A percentile compares a stretch with the other conserved stretches of the same genome.
phyloP scores from a whole-genome alignment of 2,329 filamentous ascomycete genomes.

The Kalmusia sp. region DNA sequence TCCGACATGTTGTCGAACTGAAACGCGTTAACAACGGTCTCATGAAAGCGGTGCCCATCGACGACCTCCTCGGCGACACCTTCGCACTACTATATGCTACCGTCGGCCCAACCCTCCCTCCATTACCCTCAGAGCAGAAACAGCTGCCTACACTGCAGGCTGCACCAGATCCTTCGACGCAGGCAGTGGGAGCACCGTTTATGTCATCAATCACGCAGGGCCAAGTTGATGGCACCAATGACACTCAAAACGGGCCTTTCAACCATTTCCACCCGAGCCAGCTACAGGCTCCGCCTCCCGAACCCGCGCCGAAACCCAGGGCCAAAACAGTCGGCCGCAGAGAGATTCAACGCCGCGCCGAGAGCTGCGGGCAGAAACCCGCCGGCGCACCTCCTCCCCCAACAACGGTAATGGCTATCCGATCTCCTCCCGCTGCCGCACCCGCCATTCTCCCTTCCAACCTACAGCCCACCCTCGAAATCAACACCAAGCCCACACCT shows the following conservation, averaged over 20 bases:
- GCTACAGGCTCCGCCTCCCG: constrained; percentile 27
- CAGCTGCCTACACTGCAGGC: constrained; percentile 22
- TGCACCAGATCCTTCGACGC: constrained; percentile 11
- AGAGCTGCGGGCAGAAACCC: constrained; percentile 59
- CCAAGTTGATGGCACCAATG: constrained; percentile 37
- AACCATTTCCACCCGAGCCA: constrained; percentile 35
- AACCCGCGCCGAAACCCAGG: constrained; percentile 39
- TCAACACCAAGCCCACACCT: constrained; percentile 11
- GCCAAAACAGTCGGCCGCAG: constrained; percentile 66
- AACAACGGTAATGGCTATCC: constrained; percentile 35
- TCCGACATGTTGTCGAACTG: constrained; percentile 72
- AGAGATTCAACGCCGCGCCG: constrained; percentile 66
- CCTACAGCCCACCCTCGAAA: background rate
- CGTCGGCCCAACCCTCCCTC: constrained; percentile 66
- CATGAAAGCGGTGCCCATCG: constrained; percentile 84
- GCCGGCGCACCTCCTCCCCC: constrained; percentile 35
- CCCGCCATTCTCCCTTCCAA: constrained; percentile 23
- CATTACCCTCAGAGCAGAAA: constrained; percentile 52
- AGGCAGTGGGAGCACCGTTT: constrained; percentile 27
- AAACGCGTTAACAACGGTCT: constrained; percentile 84
- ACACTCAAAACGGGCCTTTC: constrained; percentile 29
- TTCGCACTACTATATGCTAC: constrained; percentile 80
- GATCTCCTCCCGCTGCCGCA: constrained; percentile 32
- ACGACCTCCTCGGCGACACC: constrained; percentile 91
- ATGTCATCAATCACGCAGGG: constrained; percentile 41